These are phyloP conservation scores for Boletus patriciae DNA, from an alignment of 768 basidiomycete genomes.

Conservation along the genomic window DNA sequence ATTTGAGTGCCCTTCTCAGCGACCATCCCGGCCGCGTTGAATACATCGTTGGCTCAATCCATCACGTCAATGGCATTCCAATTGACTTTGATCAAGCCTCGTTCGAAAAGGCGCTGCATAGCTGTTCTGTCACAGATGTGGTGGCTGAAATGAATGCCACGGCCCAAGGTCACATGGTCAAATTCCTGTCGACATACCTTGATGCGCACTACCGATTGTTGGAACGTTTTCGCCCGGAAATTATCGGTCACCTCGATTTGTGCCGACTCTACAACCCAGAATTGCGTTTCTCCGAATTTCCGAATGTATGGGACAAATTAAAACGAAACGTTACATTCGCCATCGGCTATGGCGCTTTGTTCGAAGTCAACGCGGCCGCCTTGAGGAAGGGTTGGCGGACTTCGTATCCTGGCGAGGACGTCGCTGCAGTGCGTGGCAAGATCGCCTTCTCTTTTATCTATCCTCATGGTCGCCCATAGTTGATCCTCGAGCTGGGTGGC, in stretches of 20 bases:
- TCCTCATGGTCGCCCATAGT: slow-evolving; percentile 42
- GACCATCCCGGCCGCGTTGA: slow-evolving; percentile 57
- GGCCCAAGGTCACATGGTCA: slow-evolving; percentile 36
- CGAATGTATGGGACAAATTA: slow-evolving; percentile 61
- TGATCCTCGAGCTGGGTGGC: slow-evolving; percentile 68
- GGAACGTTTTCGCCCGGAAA: slow-evolving; percentile 71
- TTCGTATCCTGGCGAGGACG: slow-evolving; percentile 80
- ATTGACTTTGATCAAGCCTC: slow-evolving; percentile 88
- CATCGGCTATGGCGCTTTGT: slow-evolving; percentile 81
- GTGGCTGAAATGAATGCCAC: slow-evolving; percentile 24
- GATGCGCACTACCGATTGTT: slow-evolving; percentile 81
- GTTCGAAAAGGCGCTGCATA: slow-evolving; percentile 59
- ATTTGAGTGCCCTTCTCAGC: slow-evolving; percentile 53
- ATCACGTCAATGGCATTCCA: slow-evolving; percentile 84
- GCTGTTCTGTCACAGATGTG: slow-evolving; percentile 36
- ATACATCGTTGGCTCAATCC: slow-evolving; percentile 90
- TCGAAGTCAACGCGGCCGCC: slow-evolving; percentile 92
- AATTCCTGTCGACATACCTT: slow-evolving; percentile 70
- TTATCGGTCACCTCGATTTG: slow-evolving; percentile 93
- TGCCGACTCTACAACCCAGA: slow-evolving; percentile 81
- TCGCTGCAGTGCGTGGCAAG: slow-evolving; percentile 59
- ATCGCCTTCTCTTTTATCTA: slow-evolving; percentile 11
- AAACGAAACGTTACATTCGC: slow-evolving; percentile 75
- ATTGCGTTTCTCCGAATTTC: slow-evolving; percentile 54
- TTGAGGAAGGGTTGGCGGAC: slow-evolving; percentile 88